These are phyloP conservation scores for Cryphonectria carpinicola DNA, from an alignment of 2,329 filamentous ascomycete species.

Conservation along the genomic window DNA sequence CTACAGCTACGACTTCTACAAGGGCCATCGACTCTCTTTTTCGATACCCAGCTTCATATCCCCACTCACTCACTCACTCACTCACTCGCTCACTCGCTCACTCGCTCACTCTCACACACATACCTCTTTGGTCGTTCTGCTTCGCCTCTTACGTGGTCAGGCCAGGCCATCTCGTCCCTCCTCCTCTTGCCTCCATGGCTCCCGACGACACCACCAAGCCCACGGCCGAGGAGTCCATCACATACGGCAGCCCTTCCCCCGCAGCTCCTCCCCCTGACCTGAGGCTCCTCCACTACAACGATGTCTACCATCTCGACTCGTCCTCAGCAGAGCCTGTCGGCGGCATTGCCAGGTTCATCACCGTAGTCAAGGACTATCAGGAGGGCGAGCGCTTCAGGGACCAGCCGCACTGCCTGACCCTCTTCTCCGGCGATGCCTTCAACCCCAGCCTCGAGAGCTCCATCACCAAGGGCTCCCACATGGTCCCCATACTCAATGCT, in stretches of 20 bases:
- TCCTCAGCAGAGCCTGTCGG: conserved; percentile 81
- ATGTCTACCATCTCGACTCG: conserved; percentile 86
- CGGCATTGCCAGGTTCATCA: conserved; percentile 80
- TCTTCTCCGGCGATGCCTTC: conserved; percentile 92
- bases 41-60: neutral
- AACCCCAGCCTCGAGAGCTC: conserved; percentile 89
- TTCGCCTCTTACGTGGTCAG: neutral
- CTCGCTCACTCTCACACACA: no score
- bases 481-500: conserved; percentile 82
- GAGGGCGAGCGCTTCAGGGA: conserved; percentile 60
- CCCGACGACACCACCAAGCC: conserved; percentile 21
- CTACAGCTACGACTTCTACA: neutral
- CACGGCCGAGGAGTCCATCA: conserved; percentile 32
- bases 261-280: conserved; percentile 61
- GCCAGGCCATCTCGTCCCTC: no score
- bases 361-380: conserved; percentile 75
- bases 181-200: conserved; percentile 13
- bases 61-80: neutral
- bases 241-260: conserved; percentile 37
- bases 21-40: neutral
- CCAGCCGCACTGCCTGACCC: conserved; percentile 70
- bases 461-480: conserved; percentile 86
- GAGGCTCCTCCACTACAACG: conserved; percentile 88
- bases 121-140: neutral
- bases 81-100: no score